Base-by-base conservation (phyloP, 2,329 filamentous ascomycete genomes). In the Hirsutella rhossiliensis region DNA sequence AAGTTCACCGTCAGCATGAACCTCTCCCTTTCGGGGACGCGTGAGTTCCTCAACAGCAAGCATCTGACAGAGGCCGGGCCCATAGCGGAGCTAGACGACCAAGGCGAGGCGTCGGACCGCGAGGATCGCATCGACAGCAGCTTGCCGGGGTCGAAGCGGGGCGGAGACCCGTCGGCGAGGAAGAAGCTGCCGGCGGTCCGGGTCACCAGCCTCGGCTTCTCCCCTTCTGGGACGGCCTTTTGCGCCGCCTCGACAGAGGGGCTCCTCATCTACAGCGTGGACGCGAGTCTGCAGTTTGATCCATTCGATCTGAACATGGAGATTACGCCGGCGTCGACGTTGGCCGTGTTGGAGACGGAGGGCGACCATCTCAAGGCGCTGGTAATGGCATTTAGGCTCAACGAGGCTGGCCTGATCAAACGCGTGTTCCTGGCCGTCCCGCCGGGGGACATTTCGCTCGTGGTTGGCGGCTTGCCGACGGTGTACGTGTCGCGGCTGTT, bases 1-100 rank as follows among this genome's bases (percentile, higher is more conserved):
- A 96, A 96, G 60, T 98, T 84, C 59, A 96, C 90, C 2, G 89
- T 97, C 56, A 94, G 87, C 54, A 78, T 95, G 56, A 98, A 98
- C 62, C 71, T 96, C n/a, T 94, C 89, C 2, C 71, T 98, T 3
- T 89, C 94, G 18, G 92, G 92, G 40, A 98, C 92, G 1, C 90
- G 97, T 58, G 92, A 98, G 61, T 95, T 94, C 63, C 75, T 98
- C 51, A 97, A 95, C 72, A 95, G 87, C 68, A 87, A 83, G 56
- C 72, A 86, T 18, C 75, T 98, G 55, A 96, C 89, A 11, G 92
- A 97, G 65, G 90, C 86, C 13, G 92, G 92, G 1, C 85, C 92
- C 1, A 67, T 75, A 43, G 89, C 75, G 8, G 77, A 94, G n/a
- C 75, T 98, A 17, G 90, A 98, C 56, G 83, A 88, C 43, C 79